phyloP scores from a whole-genome alignment of 768 basidiomycete species.

The Mycena epipterygia region DNA sequence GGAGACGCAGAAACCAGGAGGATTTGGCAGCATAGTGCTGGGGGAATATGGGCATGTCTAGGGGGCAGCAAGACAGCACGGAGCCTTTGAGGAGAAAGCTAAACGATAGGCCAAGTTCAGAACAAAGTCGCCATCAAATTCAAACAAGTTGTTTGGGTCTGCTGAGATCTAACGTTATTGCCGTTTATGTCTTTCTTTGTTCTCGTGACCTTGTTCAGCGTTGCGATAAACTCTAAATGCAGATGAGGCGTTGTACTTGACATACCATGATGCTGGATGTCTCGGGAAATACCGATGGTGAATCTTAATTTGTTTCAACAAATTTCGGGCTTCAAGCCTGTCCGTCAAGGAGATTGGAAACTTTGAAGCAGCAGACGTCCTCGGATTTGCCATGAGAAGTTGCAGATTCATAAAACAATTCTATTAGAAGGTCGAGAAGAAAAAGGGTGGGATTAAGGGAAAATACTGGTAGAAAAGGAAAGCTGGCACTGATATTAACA shows the following conservation, averaged over 20 bases:
- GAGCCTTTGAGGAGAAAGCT: neutral
- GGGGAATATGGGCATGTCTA: constrained; percentile 1
- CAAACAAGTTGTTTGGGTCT: constrained; percentile 8
- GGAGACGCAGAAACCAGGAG: constrained; percentile 50
- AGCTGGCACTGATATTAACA: neutral
- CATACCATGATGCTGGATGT: neutral
- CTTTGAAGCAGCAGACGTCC: no score
- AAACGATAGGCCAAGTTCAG: constrained; percentile 11
- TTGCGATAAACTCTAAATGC: constrained; percentile 22
- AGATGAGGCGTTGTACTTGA: neutral
- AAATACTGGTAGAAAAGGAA: neutral
- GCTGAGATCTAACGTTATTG: constrained; percentile 17
- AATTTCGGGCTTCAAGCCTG: no score
- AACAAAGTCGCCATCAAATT: constrained; percentile 27
- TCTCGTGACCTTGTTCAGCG: constrained; percentile 18
- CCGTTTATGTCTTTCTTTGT: constrained; percentile 4
- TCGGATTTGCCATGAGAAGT: no score
- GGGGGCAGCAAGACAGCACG: neutral
- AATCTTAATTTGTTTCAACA: neutral
- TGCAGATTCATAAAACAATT: neutral
- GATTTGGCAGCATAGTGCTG: neutral
- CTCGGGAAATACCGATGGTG: neutral
- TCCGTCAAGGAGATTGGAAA: no score
- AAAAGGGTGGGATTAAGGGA: neutral
- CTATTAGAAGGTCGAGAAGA: constrained; percentile 5